Conservation (phyloP, 768 basidiomycete genomes). For the Mycena floridula region DNA sequence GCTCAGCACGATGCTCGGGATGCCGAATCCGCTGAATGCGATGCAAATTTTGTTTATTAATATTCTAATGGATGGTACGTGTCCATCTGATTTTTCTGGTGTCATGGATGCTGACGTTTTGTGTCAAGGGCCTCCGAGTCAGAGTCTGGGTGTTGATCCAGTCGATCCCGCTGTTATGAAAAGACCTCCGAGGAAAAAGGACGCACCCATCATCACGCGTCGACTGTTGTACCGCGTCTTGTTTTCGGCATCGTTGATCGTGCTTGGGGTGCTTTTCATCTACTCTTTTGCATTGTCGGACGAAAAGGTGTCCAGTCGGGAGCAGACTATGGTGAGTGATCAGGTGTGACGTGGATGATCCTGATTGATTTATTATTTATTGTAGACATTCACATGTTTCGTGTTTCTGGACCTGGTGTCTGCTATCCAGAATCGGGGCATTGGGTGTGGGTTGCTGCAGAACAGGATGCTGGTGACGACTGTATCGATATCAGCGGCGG, state of each 20-base stretch:
- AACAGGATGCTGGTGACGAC: constrained; percentile 91
- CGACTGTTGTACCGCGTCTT: constrained; percentile 72
- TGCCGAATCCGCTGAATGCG: constrained; percentile 90
- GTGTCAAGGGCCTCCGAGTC: constrained; percentile 80
- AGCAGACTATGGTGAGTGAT: constrained; percentile 88
- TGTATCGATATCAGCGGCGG: constrained; percentile 78
- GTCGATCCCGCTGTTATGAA: constrained; percentile 92
- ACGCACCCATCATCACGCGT: constrained; percentile 79
- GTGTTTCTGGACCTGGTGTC: constrained; percentile 96
- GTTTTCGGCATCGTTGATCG: constrained; percentile 93
- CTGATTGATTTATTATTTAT: constrained; percentile 7
- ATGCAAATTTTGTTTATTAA: constrained; percentile 99
- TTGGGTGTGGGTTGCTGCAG: constrained; percentile 75
- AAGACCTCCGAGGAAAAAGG: constrained; percentile 87
- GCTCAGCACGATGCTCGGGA: constrained; percentile 81
- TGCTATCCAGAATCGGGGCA: constrained; percentile 89
- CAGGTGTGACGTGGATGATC: not conserved
- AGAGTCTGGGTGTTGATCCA: constrained; percentile 94
- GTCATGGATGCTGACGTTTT: constrained; percentile 4
- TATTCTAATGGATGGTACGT: constrained; percentile 93
- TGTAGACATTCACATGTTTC: constrained; percentile 93
- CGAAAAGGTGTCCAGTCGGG: constrained; percentile 74
- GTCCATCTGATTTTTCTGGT: constrained; percentile 1
- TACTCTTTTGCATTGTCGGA: constrained; percentile 82
- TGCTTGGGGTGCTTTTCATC: constrained; percentile 81